Conservation (phyloP, 1,284 basidiomycete species). For the Naganishia cerealis region DNA sequence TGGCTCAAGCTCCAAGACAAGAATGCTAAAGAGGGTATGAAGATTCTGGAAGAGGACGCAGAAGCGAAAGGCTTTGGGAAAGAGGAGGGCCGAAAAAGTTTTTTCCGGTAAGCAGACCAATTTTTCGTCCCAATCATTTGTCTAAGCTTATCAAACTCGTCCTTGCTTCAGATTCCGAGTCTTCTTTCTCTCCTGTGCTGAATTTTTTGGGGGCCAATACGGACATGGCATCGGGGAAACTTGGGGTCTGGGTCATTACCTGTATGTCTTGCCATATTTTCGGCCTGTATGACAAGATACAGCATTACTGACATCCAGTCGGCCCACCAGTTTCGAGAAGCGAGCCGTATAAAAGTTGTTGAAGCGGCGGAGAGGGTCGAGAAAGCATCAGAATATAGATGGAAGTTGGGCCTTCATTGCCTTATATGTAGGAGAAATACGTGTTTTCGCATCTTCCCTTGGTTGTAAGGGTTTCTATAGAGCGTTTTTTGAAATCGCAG, state of each 20-base stretch:
- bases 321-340: constrained; percentile 12
- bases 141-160: background rate
- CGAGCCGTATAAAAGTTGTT: background rate
- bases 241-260: constrained; percentile 63
- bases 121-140: background rate
- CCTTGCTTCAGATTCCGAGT: constrained; percentile 62
- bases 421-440: too few species aligned
- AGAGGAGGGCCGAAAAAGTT: constrained; percentile 64
- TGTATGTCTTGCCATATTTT: constrained; percentile 42
- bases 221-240: constrained; percentile 60
- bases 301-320: background rate
- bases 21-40: constrained; percentile 59
- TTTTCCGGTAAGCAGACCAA: constrained; percentile 57
- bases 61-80: constrained; percentile 57
- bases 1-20: constrained; percentile 68
- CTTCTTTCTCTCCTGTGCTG: constrained; percentile 73
- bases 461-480: too few species aligned
- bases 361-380: background rate
- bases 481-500: too few species aligned
- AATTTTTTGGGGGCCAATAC: constrained; percentile 63
- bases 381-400: background rate
- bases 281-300: background rate
- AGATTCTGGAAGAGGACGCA: constrained; percentile 60
- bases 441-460: too few species aligned
- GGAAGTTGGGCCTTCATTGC: background rate